A percentile compares a stretch with the other conserved stretches of the same genome.
Evolutionary conservation across 108 stramenopile species (phyloP).

Genomic region (Pseudonitzschia delicatissima): DNA sequence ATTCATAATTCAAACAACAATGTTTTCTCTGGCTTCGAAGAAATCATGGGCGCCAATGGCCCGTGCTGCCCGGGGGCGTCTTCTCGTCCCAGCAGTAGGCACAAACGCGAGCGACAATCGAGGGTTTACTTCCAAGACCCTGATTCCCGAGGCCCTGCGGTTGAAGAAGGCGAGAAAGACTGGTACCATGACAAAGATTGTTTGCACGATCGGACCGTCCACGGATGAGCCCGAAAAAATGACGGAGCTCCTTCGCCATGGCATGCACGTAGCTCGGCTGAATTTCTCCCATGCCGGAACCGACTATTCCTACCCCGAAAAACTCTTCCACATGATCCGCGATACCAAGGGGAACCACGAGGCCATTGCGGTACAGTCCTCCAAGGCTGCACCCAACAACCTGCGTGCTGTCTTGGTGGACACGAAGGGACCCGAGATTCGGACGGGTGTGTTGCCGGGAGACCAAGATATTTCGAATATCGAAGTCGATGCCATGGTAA

Average conservation of each 20-base stretch:
- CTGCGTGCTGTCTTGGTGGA: conserved; percentile 75
- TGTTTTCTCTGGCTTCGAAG: not conserved
- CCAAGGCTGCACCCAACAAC: conserved; percentile 47
- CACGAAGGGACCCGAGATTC: conserved; percentile 92
- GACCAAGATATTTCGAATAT: conserved; percentile 52
- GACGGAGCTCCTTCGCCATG: conserved; percentile 46
- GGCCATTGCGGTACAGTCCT: conserved; percentile 27
- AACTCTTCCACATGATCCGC: conserved; percentile 40
- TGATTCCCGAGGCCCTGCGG: conserved; percentile 11
- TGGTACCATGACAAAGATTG: conserved; percentile 78
- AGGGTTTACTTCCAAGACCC: not conserved
- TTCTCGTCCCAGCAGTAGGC: not conserved
- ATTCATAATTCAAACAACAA: no score
- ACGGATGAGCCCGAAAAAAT: conserved; percentile 67
- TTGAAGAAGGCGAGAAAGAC: conserved; percentile 27
- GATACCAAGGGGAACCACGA: conserved; percentile 48
- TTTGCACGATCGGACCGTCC: conserved; percentile 93
- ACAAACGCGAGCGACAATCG: not conserved
- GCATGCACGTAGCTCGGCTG: conserved; percentile 90
- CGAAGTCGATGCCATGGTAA: conserved; percentile 43
- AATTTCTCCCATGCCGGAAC: conserved; percentile 86
- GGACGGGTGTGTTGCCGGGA: conserved; percentile 79
- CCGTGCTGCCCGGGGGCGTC: not conserved
- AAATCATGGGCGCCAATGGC: not conserved
- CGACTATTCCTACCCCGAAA: conserved; percentile 59